These are phyloP conservation scores for Peniophora sp. DNA, from an alignment of 1,284 basidiomycete genomes.

Conservation along the genomic window DNA sequence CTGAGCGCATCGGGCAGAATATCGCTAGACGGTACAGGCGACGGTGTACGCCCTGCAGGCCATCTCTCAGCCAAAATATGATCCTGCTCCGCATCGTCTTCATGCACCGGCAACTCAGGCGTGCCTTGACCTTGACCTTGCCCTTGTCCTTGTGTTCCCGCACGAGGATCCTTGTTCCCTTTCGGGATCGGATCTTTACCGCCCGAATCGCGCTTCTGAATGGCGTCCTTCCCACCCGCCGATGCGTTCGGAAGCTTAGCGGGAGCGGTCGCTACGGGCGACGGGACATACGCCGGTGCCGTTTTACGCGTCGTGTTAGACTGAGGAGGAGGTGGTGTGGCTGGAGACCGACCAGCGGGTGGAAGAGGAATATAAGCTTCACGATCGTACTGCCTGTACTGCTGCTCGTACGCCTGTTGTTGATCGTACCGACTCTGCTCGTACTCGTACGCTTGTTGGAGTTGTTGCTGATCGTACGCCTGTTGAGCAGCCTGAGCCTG, in stretches of 20 bases:
- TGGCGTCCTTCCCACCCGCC: slow-evolving; percentile 21
- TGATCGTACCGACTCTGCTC: slow-evolving; percentile 33
- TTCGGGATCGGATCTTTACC: slow-evolving; percentile 33
- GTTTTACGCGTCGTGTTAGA: slow-evolving; percentile 16
- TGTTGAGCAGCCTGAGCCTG: slow-evolving; percentile 9
- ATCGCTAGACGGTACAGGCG: slow-evolving; percentile 51
- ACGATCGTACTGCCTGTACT: slow-evolving; percentile 41
- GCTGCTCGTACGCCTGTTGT: slow-evolving; percentile 12
- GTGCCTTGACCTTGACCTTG: slow-evolving; percentile 38
- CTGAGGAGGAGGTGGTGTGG: slow-evolving; percentile 14
- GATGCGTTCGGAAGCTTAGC: slow-evolving; percentile 25
- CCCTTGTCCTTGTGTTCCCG: slow-evolving; percentile 26
- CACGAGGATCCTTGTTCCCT: slow-evolving; percentile 34
- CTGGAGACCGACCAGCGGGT: slow-evolving; percentile 20
- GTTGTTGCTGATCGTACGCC: slow-evolving; percentile 9
- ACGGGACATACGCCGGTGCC: slow-evolving; percentile 6
- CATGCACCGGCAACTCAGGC: slow-evolving; percentile 54
- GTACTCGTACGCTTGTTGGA: slow-evolving; percentile 43
- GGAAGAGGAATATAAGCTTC: slow-evolving; percentile 32
- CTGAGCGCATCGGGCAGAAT: slow-evolving; percentile 38
- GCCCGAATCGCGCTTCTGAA: slow-evolving; percentile 33
- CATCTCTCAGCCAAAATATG: slow-evolving; percentile 13
- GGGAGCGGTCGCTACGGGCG: slow-evolving; percentile 14
- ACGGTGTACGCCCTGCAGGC: slow-evolving; percentile 14
- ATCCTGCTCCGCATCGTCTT: slow-evolving; percentile 61